Evolutionary conservation across 768 basidiomycete genomes (phyloP).

Genomic region (Lactifluus rugatus): DNA sequence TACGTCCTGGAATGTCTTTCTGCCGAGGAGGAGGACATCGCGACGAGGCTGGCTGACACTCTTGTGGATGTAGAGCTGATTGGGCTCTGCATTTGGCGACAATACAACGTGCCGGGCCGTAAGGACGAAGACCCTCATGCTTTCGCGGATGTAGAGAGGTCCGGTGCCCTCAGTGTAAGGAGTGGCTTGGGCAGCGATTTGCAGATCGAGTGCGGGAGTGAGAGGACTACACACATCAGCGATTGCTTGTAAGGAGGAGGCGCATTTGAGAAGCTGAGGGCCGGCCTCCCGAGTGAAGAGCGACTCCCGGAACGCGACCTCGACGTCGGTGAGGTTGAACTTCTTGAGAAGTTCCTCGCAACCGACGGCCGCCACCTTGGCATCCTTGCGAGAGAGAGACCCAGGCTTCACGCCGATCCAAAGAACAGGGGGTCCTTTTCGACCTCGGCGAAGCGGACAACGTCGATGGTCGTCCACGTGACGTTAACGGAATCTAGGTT

Average conservation of each 20-base stretch:
- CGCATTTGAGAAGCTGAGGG: conserved; percentile 25
- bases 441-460: conserved; percentile 26
- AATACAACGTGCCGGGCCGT: conserved; percentile 31
- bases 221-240: conserved; percentile 26
- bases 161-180: conserved; percentile 32
- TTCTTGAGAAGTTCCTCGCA: conserved; percentile 25
- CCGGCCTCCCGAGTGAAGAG: conserved; percentile 12
- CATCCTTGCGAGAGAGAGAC: conserved; percentile 24
- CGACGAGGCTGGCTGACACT: not conserved
- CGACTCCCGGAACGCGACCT: conserved; percentile 30
- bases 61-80: not conserved
- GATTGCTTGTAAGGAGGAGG: conserved; percentile 9
- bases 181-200: conserved; percentile 26
- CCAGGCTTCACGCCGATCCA: conserved; percentile 28
- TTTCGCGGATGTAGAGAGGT: conserved; percentile 27
- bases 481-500: conserved; percentile 25
- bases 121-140: conserved; percentile 24
- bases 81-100: not conserved
- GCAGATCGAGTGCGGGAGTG: conserved; percentile 30
- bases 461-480: conserved; percentile 27
- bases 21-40: not conserved
- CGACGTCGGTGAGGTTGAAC: conserved; percentile 26
- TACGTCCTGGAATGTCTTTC: not conserved
- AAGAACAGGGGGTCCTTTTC: conserved; percentile 22
- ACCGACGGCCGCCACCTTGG: conserved; percentile 22